Evolutionary conservation across 2,329 filamentous ascomycete species (phyloP).

Genomic region (Ophiostoma tasmaniense): DNA sequence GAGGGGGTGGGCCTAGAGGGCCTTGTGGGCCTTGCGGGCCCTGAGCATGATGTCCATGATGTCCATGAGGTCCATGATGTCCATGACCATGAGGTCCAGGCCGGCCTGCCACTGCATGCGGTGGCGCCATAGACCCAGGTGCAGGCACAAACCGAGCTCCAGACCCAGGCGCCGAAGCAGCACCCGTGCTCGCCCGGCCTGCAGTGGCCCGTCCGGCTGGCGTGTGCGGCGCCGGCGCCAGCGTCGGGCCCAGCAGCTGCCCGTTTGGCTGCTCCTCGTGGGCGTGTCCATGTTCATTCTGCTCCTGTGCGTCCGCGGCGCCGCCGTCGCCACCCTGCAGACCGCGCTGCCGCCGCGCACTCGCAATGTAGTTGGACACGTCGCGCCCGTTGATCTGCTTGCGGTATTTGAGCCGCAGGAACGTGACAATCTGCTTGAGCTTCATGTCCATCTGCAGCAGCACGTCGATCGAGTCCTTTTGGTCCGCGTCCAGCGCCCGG

Average conservation of each 20-base stretch:
- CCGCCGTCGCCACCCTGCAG: not conserved
- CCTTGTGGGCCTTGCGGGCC: too few relatives aligned
- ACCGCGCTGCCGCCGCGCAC: constrained; percentile 8
- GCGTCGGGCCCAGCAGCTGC: not conserved
- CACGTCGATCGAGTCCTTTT: constrained; percentile 17
- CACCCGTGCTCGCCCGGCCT: too few relatives aligned
- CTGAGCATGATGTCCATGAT: too few relatives aligned
- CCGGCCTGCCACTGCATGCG: too few relatives aligned
- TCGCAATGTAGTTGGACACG: constrained; percentile 18
- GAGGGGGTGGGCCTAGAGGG: not conserved
- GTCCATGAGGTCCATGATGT: too few relatives aligned
- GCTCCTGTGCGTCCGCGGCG: too few relatives aligned
- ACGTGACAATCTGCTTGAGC: constrained; percentile 16
- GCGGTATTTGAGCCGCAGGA: constrained; percentile 17
- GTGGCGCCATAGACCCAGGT: too few relatives aligned
- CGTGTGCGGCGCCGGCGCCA: not conserved
- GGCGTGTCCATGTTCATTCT: not conserved
- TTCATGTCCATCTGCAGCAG: constrained; percentile 16
- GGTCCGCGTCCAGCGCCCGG: constrained; percentile 16
- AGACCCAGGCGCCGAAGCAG: too few relatives aligned
- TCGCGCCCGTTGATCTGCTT: constrained; percentile 16
- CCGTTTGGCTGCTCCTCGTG: not conserved
- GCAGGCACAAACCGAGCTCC: too few relatives aligned
- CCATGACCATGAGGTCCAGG: too few relatives aligned
- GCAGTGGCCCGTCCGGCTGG: too few relatives aligned